A percentile compares a stretch with the other conserved stretches of the same genome.
Conservation (phyloP, 1,284 basidiomycete species). For the Inonotus hispidus region DNA sequence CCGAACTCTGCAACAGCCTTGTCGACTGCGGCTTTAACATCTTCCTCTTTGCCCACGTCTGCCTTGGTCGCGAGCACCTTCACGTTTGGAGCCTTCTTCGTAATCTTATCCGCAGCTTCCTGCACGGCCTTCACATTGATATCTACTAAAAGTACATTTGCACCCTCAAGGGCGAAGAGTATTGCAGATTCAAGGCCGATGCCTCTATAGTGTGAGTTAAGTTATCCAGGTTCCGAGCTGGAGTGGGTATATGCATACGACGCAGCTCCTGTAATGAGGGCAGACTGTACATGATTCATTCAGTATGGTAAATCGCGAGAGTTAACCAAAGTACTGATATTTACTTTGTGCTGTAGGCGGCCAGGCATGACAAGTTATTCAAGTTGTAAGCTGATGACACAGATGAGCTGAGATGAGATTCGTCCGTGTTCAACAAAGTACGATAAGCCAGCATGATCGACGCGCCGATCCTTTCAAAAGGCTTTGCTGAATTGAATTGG, state of each 20-base stretch:
- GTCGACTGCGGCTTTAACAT: constrained; percentile 80
- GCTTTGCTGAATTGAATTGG: too few relatives aligned
- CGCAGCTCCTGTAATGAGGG: constrained; percentile 80
- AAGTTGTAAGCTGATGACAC: background rate
- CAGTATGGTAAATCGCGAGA: background rate
- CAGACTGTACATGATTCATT: constrained; percentile 43
- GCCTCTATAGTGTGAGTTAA: constrained; percentile 48
- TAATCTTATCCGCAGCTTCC: constrained; percentile 62
- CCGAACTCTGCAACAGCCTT: constrained; percentile 81
- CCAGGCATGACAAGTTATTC: constrained; percentile 47
- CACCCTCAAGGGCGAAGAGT: constrained; percentile 90
- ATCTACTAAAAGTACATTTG: constrained; percentile 82
- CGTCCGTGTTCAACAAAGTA: too few relatives aligned
- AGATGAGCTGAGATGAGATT: too few relatives aligned
- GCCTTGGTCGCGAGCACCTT: constrained; percentile 71
- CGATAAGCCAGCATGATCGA: background rate
- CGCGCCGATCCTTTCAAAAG: constrained; percentile 7
- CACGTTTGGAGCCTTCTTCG: constrained; percentile 61
- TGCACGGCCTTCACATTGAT: constrained; percentile 79
- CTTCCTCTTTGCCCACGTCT: constrained; percentile 85
- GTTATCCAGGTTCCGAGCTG: constrained; percentile 1
- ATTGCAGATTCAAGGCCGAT: constrained; percentile 92
- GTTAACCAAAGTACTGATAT: constrained; percentile 5
- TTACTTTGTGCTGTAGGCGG: constrained; percentile 67
- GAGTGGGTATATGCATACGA: constrained; percentile 44